phyloP scores from a whole-genome alignment of 1,284 basidiomycete species.

The Fomitopsis pinicola region DNA sequence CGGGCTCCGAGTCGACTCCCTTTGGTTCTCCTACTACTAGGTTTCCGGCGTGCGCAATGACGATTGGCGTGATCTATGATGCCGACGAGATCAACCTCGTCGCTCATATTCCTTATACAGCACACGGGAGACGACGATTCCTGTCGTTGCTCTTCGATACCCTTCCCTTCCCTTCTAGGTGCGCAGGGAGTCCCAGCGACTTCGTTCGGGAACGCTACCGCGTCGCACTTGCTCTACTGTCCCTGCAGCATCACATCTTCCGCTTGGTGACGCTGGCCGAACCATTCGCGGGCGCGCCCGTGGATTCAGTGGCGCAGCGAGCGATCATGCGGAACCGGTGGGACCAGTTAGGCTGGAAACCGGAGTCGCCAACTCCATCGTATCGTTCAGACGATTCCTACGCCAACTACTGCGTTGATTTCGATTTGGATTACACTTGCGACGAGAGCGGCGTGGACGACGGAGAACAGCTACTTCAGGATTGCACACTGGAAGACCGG shows the following conservation, averaged over 20 bases:
- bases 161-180: neutral
- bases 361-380: too few species aligned
- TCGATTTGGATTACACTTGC: too few species aligned
- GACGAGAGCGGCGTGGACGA: too few species aligned
- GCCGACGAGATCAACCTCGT: neutral
- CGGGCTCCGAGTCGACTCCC: neutral
- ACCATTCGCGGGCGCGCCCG: too few species aligned
- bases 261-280: neutral
- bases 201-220: neutral
- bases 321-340: neutral
- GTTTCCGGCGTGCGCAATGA: neutral
- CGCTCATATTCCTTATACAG: neutral
- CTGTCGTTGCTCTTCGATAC: neutral
- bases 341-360: neutral
- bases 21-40: neutral
- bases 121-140: neutral
- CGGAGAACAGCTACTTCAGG: too few species aligned
- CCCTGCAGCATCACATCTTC: too few species aligned
- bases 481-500: too few species aligned
- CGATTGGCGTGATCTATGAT: neutral
- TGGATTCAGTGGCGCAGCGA: too few species aligned
- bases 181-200: neutral
- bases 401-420: too few species aligned
- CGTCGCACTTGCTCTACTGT: too few species aligned
- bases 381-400: too few species aligned